Evolutionary conservation across 2,329 filamentous ascomycete species (phyloP), one percentile per base, ranked within the genome.

Genomic region (Epichloe typhina): DNA sequence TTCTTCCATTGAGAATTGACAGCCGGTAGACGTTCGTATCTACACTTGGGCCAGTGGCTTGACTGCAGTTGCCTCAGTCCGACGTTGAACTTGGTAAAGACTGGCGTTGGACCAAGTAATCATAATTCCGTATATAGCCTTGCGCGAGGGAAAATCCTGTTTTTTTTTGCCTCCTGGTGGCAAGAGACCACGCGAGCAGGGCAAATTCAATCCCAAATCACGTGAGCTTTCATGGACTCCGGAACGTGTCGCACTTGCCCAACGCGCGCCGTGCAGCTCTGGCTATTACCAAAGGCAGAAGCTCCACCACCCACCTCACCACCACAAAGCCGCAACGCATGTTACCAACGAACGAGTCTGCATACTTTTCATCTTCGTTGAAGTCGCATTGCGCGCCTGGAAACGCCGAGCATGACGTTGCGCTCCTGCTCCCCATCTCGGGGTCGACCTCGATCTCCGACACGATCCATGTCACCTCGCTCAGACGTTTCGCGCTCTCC

Each of bases 401-500:
- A 43, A 31, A 9, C 9, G 26, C 8, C 26, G 26, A 49, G 13
- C 49, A 66, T 66, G 64, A 53, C 57, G 33, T 58, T 56, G 31
- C 57, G 51, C 31, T 61, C 61, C 46, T 61, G 53, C 23, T 66
- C 64, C 35, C 61, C 63, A 21, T 64, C 66, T n/a, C 59, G 61
- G 38, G 62, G 58, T 51, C 66, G 62, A 11, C 50, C 59, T 37
- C 61, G 62, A 51, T 66, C 66, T n/a, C 55, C 59, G 36, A 63
- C 68, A 36, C 64, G 65, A 47, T 69, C 68, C 11, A 57, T 57
- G 11, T 62, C 66, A 11, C 65, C 66, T 3, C 61, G 59, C 17
- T 68, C 68, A 19, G 58, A 61, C 33, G 47, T 55, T 37, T 68
- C 67, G 23, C 66, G 63, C 39, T 69, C 68, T 45, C 60, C 61